These are phyloP conservation scores for Trifolium repens DNA, from an alignment of 306 rosid genomes.

Conservation along the genomic window DNA sequence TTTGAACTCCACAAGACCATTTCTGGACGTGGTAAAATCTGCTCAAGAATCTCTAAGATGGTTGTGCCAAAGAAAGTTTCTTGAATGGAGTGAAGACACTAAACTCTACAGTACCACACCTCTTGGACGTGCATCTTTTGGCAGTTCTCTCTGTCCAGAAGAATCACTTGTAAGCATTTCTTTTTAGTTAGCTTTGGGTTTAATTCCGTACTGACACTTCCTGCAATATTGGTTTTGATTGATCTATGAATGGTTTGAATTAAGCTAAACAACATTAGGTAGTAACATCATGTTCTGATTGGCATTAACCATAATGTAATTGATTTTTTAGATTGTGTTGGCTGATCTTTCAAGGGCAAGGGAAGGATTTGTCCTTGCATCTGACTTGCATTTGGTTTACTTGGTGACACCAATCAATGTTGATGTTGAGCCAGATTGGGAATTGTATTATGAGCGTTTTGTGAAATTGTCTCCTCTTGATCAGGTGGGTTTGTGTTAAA, in stretches of 20 bases:
- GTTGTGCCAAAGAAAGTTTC: slow-evolving; percentile 89
- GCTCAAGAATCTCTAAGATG: slow-evolving; percentile 96
- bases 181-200: slow-evolving; percentile 27
- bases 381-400: slow-evolving; percentile 94
- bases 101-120: slow-evolving; percentile 89
- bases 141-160: slow-evolving; percentile 96
- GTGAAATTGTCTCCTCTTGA: slow-evolving; percentile 81
- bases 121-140: slow-evolving; percentile 94
- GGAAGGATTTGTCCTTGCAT: slow-evolving; percentile 98
- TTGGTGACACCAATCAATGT: slow-evolving; percentile 91
- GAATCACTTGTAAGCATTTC: slow-evolving; percentile 81
- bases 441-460: slow-evolving; percentile 79
- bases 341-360: slow-evolving; percentile 98
- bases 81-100: slow-evolving; percentile 91
- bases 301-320: slow-evolving; percentile 37
- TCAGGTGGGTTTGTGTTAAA: slow-evolving; percentile 60
- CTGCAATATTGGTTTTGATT: slow-evolving; percentile 34
- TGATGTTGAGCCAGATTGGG: slow-evolving; percentile 97
- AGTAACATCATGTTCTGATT: slow-evolving; percentile 19
- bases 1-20: slow-evolving; percentile 91
- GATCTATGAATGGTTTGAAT: slow-evolving; percentile 26
- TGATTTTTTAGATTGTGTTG: slow-evolving; percentile 71
- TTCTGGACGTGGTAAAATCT: slow-evolving; percentile 93
- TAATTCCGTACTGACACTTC: slow-evolving; percentile 11
- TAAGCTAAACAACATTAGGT: slow-evolving; percentile 16